Base-by-base conservation (phyloP, 768 basidiomycete species). In the Candolleomyces eurysporus region DNA sequence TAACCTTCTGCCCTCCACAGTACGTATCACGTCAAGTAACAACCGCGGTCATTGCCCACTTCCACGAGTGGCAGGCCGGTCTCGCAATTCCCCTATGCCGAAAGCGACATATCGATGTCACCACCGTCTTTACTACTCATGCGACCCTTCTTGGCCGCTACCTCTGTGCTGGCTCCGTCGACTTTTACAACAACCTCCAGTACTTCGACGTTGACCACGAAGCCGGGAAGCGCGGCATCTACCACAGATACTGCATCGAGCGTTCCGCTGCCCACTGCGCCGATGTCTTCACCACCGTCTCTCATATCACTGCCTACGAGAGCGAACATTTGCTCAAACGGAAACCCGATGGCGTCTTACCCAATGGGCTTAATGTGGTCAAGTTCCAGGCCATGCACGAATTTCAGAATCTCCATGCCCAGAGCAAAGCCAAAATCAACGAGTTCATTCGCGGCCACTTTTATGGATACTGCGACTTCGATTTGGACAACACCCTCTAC, bases 361-460 rank as follows among this genome's bases (percentile, higher is more conserved):
- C 97, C 1, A 99, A 99, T 71, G 97, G 97, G 39, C 83, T 99
- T 63, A 99, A 98, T 66, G 97, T 99, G 62, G 89, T 94, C 83
- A 99, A 99, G 75, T 99, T 98, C 78, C 92, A 94, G 67, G 96
- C 97, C 11, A 98, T 98, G 89, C 97, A 98, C 82, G 97, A 99
- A 73, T 98, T 98, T 79, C 94, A 95, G 72, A 98, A 98, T 73
- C 72, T 97, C 60, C 97, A 99, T 69, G 87, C 94, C 0, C 89
- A 87, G 1, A 83, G 91, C 58, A 99, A 98, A 75, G 88, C 89
- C n/a, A 99, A 99, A 79, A 98, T 99, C 71, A 91, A 98, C 78
- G 97, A 99, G 69, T 99, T 99, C 65, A 85, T 98, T 52, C 84
- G 94, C 46, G 97, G 97, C 14, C 97, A 99, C 72, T 99, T 99